Conservation (phyloP, 306 rosid genomes). For the Cucumis melo region DNA sequence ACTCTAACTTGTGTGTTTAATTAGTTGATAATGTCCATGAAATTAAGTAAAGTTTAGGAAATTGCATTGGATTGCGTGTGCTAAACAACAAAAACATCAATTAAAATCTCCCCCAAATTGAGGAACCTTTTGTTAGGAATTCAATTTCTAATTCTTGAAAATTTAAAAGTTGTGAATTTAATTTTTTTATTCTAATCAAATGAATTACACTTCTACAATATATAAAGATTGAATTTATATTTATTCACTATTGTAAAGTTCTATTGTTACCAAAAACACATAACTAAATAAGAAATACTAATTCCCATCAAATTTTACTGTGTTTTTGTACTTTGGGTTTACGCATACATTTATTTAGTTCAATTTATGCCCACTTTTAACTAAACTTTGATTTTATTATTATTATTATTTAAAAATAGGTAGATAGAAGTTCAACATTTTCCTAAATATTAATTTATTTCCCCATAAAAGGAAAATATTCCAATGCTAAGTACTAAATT, state of each 20-base stretch:
- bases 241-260: not conserved
- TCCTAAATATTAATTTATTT: not conserved
- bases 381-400: no score
- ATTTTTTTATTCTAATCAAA: not conserved
- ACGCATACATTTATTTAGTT: no score
- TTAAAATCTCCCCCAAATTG: not conserved
- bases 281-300: no score
- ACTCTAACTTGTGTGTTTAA: not conserved
- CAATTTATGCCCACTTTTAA: no score
- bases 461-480: not conserved
- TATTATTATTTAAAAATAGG: no score
- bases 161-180: not conserved
- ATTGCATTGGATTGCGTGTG: not conserved
- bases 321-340: no score
- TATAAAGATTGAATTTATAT: not conserved
- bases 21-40: not conserved
- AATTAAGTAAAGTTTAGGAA: not conserved
- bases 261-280: not conserved
- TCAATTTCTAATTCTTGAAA: not conserved
- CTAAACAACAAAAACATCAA: not conserved
- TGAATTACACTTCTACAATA: not conserved
- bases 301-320: no score
- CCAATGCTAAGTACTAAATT: not conserved
- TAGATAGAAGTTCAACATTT: no score
- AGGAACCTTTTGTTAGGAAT: not conserved